Evolutionary conservation across 495 filamentous ascomycete genomes (phyloP).

Genomic region (Penicillium pulvis): DNA sequence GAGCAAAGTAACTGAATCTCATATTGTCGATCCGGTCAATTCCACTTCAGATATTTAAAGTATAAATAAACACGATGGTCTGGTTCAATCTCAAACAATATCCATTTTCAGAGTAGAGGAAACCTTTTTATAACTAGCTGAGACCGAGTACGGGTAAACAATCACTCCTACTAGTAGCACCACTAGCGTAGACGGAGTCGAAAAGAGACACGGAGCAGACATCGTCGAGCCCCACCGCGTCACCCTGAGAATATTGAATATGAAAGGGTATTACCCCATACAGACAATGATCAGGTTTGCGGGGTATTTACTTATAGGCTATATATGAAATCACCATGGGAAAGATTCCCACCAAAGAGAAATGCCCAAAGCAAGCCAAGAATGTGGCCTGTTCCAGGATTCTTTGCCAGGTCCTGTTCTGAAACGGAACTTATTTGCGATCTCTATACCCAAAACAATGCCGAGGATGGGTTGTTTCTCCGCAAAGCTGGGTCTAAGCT

Average conservation of each 20-base stretch:
- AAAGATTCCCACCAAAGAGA: background rate
- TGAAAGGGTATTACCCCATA: background rate
- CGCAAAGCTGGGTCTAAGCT: conserved; percentile 1
- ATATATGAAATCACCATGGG: background rate
- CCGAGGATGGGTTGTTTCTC: background rate
- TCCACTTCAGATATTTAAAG: background rate
- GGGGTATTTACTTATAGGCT: background rate
- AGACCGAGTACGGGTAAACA: background rate
- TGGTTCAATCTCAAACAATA: background rate
- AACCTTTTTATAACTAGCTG: background rate
- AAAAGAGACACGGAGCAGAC: conserved; percentile 20
- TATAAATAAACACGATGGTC: background rate
- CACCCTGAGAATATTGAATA: background rate
- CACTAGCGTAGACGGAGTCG: conserved; percentile 6
- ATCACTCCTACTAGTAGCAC: background rate
- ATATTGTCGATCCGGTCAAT: conserved; percentile 16
- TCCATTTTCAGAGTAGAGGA: background rate
- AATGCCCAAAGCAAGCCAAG: background rate
- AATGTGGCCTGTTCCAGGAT: background rate
- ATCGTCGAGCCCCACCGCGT: background rate
- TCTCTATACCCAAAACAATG: background rate
- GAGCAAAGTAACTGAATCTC: conserved; percentile 27
- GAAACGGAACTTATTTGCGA: background rate
- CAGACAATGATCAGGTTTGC: background rate
- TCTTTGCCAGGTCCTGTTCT: background rate